Evolutionary conservation across 2,329 filamentous ascomycete genomes (phyloP).

Genomic region (Thielaviopsis cerberus): DNA sequence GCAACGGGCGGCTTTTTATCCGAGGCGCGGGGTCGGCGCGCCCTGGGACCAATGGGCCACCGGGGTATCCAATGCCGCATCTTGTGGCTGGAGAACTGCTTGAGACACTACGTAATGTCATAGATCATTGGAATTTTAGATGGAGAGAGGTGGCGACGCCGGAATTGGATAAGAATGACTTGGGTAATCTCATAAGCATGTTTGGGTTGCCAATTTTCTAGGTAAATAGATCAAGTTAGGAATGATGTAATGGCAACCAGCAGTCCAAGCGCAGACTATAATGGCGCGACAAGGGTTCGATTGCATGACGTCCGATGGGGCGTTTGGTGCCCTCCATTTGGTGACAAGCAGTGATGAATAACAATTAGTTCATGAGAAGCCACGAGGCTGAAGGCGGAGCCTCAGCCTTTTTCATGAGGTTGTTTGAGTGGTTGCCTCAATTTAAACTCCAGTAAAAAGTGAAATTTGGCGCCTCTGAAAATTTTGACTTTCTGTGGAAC

Average conservation of each 20-base stretch:
- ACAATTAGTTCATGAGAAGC: no score
- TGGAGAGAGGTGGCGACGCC: background rate
- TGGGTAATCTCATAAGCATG: no score
- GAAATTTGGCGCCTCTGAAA: no score
- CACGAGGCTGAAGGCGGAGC: background rate
- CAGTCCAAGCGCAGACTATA: no score
- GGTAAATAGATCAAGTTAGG: no score
- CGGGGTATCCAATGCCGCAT: constrained; percentile 4
- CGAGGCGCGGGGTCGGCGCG: constrained; percentile 7
- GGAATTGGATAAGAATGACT: no score
- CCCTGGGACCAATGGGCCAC: background rate
- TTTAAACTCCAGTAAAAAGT: background rate
- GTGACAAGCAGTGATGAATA: no score
- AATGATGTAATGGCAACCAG: no score
- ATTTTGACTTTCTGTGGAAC: no score
- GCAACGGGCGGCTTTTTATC: constrained; percentile 14
- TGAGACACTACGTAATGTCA: background rate
- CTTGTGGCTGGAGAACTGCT: background rate
- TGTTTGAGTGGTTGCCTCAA: background rate
- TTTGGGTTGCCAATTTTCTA: background rate
- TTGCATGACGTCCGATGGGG: no score
- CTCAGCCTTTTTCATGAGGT: background rate
- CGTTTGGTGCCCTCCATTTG: no score
- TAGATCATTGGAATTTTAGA: background rate
- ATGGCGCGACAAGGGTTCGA: no score